These are phyloP conservation scores for Mycotypha africana DNA, from an alignment of 371 early-diverging fungal genomes.

Conservation along the genomic window DNA sequence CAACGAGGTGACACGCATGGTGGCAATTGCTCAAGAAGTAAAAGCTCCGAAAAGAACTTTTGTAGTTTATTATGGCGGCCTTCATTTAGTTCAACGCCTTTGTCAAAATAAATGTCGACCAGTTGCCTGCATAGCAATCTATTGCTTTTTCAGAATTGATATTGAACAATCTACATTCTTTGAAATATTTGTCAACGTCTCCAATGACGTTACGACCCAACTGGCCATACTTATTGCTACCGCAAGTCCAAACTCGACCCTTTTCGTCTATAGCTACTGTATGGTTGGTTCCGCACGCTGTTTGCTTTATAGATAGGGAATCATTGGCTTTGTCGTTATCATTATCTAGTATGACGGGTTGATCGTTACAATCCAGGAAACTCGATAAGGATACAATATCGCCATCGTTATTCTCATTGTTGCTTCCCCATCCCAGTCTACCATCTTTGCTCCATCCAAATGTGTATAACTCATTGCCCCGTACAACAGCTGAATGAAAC, in stretches of 20 bases:
- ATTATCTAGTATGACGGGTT: too few relatives aligned
- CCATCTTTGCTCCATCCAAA: constrained; percentile 38
- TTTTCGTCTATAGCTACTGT: constrained; percentile 38
- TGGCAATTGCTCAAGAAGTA: too few relatives aligned
- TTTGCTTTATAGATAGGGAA: constrained; percentile 19
- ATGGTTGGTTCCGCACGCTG: constrained; percentile 31
- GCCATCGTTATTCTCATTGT: constrained; percentile 10
- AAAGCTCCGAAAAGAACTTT: too few relatives aligned
- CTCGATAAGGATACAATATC: constrained; percentile 11
- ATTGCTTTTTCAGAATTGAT: constrained; percentile 6
- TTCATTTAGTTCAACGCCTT: background rate
- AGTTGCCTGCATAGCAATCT: constrained; percentile 27
- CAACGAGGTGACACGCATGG: too few relatives aligned
- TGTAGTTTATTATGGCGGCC: too few relatives aligned
- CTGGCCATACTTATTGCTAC: constrained; percentile 34
- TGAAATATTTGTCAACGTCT: constrained; percentile 8
- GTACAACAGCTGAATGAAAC: constrained; percentile 34
- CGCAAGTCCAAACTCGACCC: constrained; percentile 33
- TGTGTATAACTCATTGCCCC: constrained; percentile 32
- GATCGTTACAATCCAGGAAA: constrained; percentile 15
- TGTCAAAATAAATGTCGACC: constrained; percentile 25
- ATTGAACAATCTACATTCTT: constrained; percentile 10
- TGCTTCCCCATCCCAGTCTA: constrained; percentile 24
- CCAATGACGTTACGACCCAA: constrained; percentile 10
- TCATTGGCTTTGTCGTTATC: too few relatives aligned